phyloP scores from a whole-genome alignment of 192 early-diverging fungal species.

The Linderina pennispora region DNA sequence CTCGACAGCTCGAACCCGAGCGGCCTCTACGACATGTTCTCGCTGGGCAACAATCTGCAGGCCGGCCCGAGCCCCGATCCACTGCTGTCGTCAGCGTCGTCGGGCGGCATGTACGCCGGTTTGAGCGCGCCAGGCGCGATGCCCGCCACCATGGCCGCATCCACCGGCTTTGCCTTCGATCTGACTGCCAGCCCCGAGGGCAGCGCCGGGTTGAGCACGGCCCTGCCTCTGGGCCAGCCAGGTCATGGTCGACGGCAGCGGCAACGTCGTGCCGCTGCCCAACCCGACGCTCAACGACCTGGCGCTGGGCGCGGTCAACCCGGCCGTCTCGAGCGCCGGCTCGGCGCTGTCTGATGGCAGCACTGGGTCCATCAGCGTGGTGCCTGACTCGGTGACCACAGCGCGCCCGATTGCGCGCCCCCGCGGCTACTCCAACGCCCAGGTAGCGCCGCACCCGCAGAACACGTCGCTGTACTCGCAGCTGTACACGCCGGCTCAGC shows the following conservation, averaged over 20 bases:
- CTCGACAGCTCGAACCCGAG: conserved; percentile 39
- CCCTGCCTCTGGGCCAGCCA: conserved; percentile 8
- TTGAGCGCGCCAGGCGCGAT: conserved; percentile 3
- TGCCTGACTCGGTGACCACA: conserved; percentile 11
- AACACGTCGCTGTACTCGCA: conserved; percentile 20
- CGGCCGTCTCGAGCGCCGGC: not conserved
- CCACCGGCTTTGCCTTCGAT: conserved; percentile 16
- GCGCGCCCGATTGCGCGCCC: conserved; percentile 34
- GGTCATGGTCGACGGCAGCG: conserved; percentile 1
- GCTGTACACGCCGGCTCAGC: conserved; percentile 33
- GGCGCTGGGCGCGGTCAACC: too few species aligned
- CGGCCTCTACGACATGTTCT: conserved; percentile 26
- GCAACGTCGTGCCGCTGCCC: conserved; percentile 6
- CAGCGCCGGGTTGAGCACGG: not conserved
- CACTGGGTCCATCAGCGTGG: conserved; percentile 11
- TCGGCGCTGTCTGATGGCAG: not conserved
- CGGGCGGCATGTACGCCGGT: conserved; percentile 15
- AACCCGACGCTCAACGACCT: conserved; percentile 32
- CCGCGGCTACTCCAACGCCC: conserved; percentile 14
- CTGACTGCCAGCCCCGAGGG: conserved; percentile 30
- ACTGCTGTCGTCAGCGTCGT: conserved; percentile 28
- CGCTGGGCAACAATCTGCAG: conserved; percentile 28
- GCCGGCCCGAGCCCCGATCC: conserved; percentile 22
- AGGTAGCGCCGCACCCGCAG: conserved; percentile 5
- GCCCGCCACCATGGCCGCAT: conserved; percentile 3